Conservation (phyloP, 2,329 filamentous ascomycete species). For the Beauveria medogensis region DNA sequence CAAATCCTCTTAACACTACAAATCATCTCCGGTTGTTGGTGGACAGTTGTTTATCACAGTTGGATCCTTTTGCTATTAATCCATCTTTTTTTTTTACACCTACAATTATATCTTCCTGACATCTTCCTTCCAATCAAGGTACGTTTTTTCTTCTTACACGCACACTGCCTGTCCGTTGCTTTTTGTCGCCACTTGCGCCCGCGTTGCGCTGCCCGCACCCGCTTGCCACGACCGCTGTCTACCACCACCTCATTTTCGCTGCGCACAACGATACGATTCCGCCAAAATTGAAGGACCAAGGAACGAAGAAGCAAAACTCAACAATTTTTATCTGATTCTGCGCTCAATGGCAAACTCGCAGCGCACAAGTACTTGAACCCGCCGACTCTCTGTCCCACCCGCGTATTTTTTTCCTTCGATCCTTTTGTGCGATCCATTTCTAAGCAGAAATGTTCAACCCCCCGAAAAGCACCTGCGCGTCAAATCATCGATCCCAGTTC, state of each 20-base stretch:
- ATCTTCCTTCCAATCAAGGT: not conserved
- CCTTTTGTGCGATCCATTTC: not conserved
- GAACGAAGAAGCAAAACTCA: not conserved
- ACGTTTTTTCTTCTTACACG: conserved; percentile 1
- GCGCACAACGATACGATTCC: not conserved
- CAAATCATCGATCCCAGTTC: not conserved
- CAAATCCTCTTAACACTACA: not conserved
- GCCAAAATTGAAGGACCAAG: not conserved
- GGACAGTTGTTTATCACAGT: conserved; percentile 9
- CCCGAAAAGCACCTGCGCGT: not conserved
- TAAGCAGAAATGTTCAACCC: not conserved
- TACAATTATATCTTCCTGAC: not conserved
- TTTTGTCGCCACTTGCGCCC: conserved; percentile 6
- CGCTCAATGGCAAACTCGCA: not conserved
- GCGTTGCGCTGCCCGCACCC: conserved; percentile 7
- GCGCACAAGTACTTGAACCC: not conserved
- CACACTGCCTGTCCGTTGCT: not conserved
- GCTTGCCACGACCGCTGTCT: not conserved
- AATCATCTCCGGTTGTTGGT: conserved; percentile 7
- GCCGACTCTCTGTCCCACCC: not conserved
- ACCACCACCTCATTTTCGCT: not conserved
- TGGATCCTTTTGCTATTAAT: not conserved
- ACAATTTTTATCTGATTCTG: not conserved
- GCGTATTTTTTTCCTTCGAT: not conserved
- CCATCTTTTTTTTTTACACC: not conserved